phyloP scores from a whole-genome alignment of 1,139 yeast genomes.

The Saccharomycopsis hybrid region DNA sequence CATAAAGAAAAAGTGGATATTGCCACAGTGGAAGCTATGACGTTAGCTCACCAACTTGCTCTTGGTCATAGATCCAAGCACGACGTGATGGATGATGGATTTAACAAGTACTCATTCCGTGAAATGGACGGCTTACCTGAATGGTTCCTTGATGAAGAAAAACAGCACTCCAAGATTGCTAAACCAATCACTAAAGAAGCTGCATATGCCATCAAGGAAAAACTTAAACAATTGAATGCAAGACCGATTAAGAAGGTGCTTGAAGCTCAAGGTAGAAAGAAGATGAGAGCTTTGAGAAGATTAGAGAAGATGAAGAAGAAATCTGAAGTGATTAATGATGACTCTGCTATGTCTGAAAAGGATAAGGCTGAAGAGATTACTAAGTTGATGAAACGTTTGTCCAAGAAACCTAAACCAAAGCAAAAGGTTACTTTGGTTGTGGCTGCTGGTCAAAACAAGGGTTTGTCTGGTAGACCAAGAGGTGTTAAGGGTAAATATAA shows the following conservation, averaged over 20 bases:
- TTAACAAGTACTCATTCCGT: constrained; percentile 85
- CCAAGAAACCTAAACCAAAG: constrained; percentile 77
- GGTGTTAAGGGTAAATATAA: constrained; percentile 96
- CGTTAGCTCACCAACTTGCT: constrained; percentile 93
- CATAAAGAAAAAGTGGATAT: constrained; percentile 67
- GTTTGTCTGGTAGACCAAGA: constrained; percentile 90
- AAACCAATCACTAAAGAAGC: constrained; percentile 98
- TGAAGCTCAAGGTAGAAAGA: constrained; percentile 96
- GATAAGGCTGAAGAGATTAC: constrained; percentile 93
- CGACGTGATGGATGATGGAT: constrained; percentile 84
- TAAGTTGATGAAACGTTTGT: constrained; percentile 73
- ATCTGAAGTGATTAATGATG: constrained; percentile 87
- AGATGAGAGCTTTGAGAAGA: constrained; percentile 85
- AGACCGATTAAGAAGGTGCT: constrained; percentile 96
- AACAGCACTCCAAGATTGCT: constrained; percentile 72
- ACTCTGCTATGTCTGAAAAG: constrained; percentile 76
- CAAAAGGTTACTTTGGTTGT: constrained; percentile 82
- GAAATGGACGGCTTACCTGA: constrained; percentile 87
- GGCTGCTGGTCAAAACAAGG: constrained; percentile 82
- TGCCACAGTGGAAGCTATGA: constrained; percentile 96
- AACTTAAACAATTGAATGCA: constrained; percentile 84
- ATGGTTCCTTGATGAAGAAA: constrained; percentile 94
- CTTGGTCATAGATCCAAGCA: constrained; percentile 78
- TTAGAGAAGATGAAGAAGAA: constrained; percentile 90
- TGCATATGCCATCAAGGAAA: constrained; percentile 83